A percentile compares a stretch with the other conserved stretches of the same genome.
Conservation (phyloP, 805 yeast species). For the Spathaspora hagerdaliae region DNA sequence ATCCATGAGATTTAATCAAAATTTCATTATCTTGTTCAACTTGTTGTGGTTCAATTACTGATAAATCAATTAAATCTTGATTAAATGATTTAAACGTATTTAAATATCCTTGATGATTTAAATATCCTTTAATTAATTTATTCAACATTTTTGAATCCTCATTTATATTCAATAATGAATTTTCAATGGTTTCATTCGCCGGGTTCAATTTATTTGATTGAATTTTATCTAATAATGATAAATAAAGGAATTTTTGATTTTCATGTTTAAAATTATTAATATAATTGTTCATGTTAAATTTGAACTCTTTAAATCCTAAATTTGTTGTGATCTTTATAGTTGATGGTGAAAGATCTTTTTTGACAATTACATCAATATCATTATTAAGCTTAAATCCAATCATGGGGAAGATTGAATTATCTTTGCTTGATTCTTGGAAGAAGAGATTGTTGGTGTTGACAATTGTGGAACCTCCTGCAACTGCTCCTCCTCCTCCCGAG, state of each 20-base stretch:
- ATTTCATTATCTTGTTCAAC: slow-evolving; percentile 7
- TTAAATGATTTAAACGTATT: slow-evolving; percentile 31
- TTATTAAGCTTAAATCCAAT: slow-evolving; percentile 26
- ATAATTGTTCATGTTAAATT: slow-evolving; percentile 57
- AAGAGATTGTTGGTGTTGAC: slow-evolving; percentile 13
- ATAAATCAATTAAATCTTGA: slow-evolving; percentile 24
- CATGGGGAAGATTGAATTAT: slow-evolving; percentile 31
- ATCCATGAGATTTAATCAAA: slow-evolving; percentile 18
- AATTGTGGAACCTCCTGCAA: not conserved
- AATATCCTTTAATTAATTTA: slow-evolving; percentile 33
- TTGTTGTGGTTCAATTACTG: slow-evolving; percentile 6
- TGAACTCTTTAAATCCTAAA: slow-evolving; percentile 55
- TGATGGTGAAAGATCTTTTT: slow-evolving; percentile 8
- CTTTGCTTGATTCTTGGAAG: slow-evolving; percentile 16
- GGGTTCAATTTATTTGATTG: slow-evolving; percentile 7
- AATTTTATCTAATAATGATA: slow-evolving; percentile 16
- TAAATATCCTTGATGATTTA: slow-evolving; percentile 36
- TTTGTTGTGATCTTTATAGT: slow-evolving; percentile 41
- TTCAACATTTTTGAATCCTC: slow-evolving; percentile 26
- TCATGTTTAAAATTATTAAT: slow-evolving; percentile 42
- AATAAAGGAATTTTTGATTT: slow-evolving; percentile 16
- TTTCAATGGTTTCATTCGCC: slow-evolving; percentile 10
- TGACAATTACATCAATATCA: slow-evolving; percentile 24
- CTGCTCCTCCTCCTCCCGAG: not conserved
- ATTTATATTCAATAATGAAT: slow-evolving; percentile 18